These are phyloP conservation scores for Zygosaccharomyces gambellarensis DNA, from an alignment of 805 yeast genomes.

Conservation along the genomic window DNA sequence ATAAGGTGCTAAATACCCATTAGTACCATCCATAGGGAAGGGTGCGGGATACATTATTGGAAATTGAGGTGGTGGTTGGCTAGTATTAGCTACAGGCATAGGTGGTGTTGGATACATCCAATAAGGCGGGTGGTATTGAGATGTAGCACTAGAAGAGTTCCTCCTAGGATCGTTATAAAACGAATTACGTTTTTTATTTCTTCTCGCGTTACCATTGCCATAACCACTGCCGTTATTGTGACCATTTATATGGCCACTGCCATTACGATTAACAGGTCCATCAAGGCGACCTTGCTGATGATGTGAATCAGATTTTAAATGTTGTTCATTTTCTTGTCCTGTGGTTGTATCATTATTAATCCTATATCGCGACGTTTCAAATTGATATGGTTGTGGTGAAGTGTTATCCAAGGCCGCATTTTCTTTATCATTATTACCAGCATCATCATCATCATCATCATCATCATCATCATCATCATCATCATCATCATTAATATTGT, in stretches of 20 bases:
- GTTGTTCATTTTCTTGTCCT: constrained; percentile 5
- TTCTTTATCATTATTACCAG: constrained; percentile 11
- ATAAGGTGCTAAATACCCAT: constrained; percentile 8
- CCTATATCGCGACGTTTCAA: constrained; percentile 25
- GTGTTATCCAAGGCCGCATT: constrained; percentile 7
- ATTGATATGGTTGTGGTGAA: constrained; percentile 26
- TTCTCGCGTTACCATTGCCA: constrained; percentile 4
- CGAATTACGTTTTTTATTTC: neutral
- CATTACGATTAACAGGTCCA: constrained; percentile 4
- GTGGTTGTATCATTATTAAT: constrained; percentile 3
- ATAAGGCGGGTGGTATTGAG: constrained; percentile 12
- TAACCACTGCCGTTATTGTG: constrained; percentile 5
- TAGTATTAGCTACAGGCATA: constrained; percentile 3
- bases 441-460: constrained; percentile 16
- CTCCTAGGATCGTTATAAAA: constrained; percentile 10
- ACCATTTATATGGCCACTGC: neutral
- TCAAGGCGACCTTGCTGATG: constrained; percentile 1
- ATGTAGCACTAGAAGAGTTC: constrained; percentile 3
- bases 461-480: constrained; percentile 12
- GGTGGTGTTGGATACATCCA: constrained; percentile 14
- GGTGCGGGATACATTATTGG: constrained; percentile 11
- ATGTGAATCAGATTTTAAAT: constrained; percentile 9
- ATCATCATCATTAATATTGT: constrained; percentile 11
- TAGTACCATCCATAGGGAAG: constrained; percentile 12
- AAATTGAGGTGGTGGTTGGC: constrained; percentile 2